These are phyloP conservation scores for Butyriboletus loyo DNA, from an alignment of 768 basidiomycete genomes.

Conservation along the genomic window DNA sequence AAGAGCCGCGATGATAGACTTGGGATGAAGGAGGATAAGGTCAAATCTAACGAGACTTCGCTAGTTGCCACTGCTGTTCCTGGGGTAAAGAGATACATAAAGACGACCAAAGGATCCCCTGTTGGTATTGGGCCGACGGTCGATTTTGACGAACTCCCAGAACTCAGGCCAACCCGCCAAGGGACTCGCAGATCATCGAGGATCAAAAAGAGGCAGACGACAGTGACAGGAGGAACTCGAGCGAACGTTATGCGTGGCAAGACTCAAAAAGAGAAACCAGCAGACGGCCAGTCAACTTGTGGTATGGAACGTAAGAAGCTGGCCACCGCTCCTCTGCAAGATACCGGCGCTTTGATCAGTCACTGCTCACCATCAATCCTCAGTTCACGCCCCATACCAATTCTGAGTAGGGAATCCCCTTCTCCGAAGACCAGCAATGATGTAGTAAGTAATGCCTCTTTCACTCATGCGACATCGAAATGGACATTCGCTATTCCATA, in stretches of 20 bases:
- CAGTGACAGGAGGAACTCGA: background rate
- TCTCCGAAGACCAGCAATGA: background rate
- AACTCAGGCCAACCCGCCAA: background rate
- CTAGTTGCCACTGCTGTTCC: constrained; percentile 1
- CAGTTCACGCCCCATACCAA: background rate
- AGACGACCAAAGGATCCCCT: constrained; percentile 34
- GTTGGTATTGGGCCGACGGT: constrained; percentile 16
- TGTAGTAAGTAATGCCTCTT: constrained; percentile 8
- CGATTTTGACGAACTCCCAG: constrained; percentile 35
- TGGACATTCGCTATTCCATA: background rate
- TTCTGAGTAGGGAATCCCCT: background rate
- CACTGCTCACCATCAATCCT: background rate
- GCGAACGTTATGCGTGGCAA: constrained; percentile 30
- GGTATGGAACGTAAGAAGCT: background rate
- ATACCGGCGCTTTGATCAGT: background rate
- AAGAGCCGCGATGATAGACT: constrained; percentile 15
- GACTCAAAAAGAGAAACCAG: constrained; percentile 4
- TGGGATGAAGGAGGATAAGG: background rate
- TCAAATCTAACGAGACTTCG: background rate
- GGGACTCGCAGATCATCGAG: constrained; percentile 18
- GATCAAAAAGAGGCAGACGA: constrained; percentile 13
- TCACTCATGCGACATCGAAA: background rate
- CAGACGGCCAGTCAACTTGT: background rate
- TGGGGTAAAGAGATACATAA: constrained; percentile 31
- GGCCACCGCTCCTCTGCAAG: background rate